These are phyloP conservation scores for Boeremia exigua DNA, from an alignment of 2,329 filamentous ascomycete species.

Conservation along the genomic window DNA sequence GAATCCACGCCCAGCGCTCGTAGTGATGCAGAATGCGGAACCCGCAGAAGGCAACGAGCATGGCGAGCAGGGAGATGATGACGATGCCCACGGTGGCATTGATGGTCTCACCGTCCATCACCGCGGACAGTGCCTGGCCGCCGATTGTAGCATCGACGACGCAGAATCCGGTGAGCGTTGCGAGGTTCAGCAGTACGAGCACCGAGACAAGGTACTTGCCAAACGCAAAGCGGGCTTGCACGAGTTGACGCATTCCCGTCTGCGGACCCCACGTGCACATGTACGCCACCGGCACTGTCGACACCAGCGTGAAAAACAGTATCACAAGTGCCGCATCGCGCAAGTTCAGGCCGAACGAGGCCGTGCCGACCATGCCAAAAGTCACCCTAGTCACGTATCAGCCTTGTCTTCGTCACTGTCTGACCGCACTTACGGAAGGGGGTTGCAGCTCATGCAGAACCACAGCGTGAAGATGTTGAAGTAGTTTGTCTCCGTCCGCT, in stretches of 20 bases:
- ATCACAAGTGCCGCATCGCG: slow-evolving; percentile 65
- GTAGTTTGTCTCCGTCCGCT: slow-evolving; percentile 61
- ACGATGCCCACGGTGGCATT: slow-evolving; percentile 65
- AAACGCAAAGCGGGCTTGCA: slow-evolving; percentile 69
- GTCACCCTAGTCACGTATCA: slow-evolving; percentile 54
- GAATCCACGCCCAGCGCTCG: slow-evolving; percentile 64
- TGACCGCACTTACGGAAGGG: slow-evolving; percentile 59
- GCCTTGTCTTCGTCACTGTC: neutral
- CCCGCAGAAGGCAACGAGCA: slow-evolving; percentile 68
- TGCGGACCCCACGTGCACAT: slow-evolving; percentile 65
- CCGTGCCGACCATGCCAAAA: slow-evolving; percentile 68
- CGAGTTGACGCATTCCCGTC: slow-evolving; percentile 70
- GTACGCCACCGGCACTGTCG: slow-evolving; percentile 61
- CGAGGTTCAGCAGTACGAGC: slow-evolving; percentile 67
- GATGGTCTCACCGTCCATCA: slow-evolving; percentile 48
- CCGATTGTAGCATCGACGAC: slow-evolving; percentile 68
- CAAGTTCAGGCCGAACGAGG: slow-evolving; percentile 61
- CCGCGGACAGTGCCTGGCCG: slow-evolving; percentile 56
- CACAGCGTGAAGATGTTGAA: slow-evolving; percentile 66
- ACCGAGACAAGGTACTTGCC: slow-evolving; percentile 62
- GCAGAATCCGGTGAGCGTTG: slow-evolving; percentile 68
- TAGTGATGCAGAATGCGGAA: slow-evolving; percentile 63
- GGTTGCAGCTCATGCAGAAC: slow-evolving; percentile 64
- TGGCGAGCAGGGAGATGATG: slow-evolving; percentile 62
- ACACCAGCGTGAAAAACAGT: slow-evolving; percentile 67